Evolutionary conservation across 78 protist species (phyloP), one percentile per base, ranked within the genome.

Genomic region (Thecamonas trahens): DNA sequence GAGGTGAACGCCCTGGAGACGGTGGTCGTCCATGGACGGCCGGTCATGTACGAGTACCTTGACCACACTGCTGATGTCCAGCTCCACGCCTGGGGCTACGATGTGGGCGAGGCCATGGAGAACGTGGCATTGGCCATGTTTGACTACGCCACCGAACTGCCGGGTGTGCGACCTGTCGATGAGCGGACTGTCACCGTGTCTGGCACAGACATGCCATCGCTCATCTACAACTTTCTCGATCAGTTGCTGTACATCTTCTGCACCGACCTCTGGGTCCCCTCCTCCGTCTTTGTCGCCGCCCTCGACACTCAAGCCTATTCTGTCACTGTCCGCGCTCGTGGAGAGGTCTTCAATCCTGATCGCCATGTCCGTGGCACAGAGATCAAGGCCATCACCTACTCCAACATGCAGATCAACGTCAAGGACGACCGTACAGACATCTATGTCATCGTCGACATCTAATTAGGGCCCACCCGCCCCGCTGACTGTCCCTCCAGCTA

Each of bases 351-450:
- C 7, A 65, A 79, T 18, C 0, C 2, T 40, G 42, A 9, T 17
- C 70, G 65, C 50, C 84, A 79, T 49, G 32, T 55, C 4, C 67
- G 50, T 24, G 84, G 84, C 34, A 62, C 77, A 14, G 84, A 79
- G 37, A 53, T 79, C 59, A 79, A 79, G 72, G 84, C 84, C 15
- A 79, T 79, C 47, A 79, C 84, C 14, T 79, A 79, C 50, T 71
- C 78, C 14, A 68, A 65, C 61, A 70, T 79, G 76, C 70, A 70
- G n/a, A 39, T 79, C 65, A 7, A 61, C 32, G 34, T n/a, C 35
- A 24, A 2, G 38, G 37, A 15, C 34, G 20, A 17, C 26, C 35
- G 39, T 2, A 14, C 1, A 3, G 72, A 66, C 15, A 8, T 66
- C n/a, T 66, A 52, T n/a, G 71, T 79, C 24, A 70, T 79, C 31